Percentiles rank a stretch among this genome's conserved stretches.
Evolutionary conservation across 2,329 filamentous ascomycete genomes (phyloP).

Genomic region (Talaromyces amestolkiae): DNA sequence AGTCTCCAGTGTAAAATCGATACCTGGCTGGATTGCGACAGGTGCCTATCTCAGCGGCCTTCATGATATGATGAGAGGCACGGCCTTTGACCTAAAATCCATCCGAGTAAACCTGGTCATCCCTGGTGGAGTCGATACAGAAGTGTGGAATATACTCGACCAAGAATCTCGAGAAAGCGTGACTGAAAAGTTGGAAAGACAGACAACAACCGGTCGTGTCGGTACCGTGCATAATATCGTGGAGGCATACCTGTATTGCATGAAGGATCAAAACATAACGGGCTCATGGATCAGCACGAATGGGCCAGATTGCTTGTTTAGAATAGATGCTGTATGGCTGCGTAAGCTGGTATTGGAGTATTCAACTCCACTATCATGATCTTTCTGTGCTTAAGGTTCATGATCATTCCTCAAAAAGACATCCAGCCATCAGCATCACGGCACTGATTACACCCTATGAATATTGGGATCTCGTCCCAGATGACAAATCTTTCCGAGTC

Average conservation of each 20-base stretch:
- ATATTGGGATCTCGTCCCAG: slow-evolving; percentile 35
- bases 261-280: neutral
- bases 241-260: neutral
- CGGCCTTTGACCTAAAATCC: slow-evolving; percentile 54
- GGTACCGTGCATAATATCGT: neutral
- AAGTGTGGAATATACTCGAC: slow-evolving; percentile 27
- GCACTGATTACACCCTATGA: slow-evolving; percentile 39
- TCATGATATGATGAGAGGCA: neutral
- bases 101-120: slow-evolving; percentile 45
- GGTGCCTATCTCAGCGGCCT: neutral
- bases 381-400: too few species aligned
- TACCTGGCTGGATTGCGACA: neutral
- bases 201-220: neutral
- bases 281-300: neutral
- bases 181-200: neutral
- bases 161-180: neutral
- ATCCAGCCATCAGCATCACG: slow-evolving; percentile 30
- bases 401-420: slow-evolving; percentile 20
- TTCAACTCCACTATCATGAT: neutral
- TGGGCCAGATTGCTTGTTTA: neutral
- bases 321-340: neutral
- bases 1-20: neutral
- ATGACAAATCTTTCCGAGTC: slow-evolving; percentile 33
- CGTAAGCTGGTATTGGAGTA: neutral
- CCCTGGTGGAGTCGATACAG: slow-evolving; percentile 43